phyloP scores from a whole-genome alignment of 1,139 yeast species.

The Maudiozyma humilis region DNA sequence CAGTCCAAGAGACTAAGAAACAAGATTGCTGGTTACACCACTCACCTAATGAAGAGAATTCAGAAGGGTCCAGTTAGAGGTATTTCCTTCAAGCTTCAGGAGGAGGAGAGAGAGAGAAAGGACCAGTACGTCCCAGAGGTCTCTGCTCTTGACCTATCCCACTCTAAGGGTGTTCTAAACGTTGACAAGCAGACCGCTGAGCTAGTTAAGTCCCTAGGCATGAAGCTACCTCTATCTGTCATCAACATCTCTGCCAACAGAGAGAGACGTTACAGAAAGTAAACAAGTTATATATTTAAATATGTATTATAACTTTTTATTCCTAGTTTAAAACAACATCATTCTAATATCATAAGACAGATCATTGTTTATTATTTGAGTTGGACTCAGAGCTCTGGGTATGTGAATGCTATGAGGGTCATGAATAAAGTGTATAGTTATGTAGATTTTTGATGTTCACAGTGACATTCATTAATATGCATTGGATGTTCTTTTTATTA shows the following conservation, averaged over 20 bases:
- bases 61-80: conserved; percentile 99
- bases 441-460: no score
- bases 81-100: conserved; percentile 99
- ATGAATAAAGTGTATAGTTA: no score
- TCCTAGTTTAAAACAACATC: background rate
- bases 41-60: conserved; percentile 99
- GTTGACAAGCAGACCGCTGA: conserved; percentile 98
- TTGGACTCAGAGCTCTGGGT: background rate
- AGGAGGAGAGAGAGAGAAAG: conserved; percentile 99
- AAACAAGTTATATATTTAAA: conserved; percentile 31
- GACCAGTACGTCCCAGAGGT: conserved; percentile 99
- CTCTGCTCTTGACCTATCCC: conserved; percentile 97
- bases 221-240: conserved; percentile 89
- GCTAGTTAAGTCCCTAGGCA: conserved; percentile 92
- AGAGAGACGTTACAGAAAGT: conserved; percentile 93
- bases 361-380: background rate
- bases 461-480: no score
- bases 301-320: conserved; percentile 6
- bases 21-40: conserved; percentile 99
- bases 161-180: conserved; percentile 93
- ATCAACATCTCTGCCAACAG: conserved; percentile 90
- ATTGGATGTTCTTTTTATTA: no score
- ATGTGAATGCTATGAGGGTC: background rate
- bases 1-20: conserved; percentile 99
- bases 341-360: conserved; percentile 1